Base-by-base conservation (phyloP, 192 early-diverging fungal genomes). In the Coemansia nantahalensis region DNA sequence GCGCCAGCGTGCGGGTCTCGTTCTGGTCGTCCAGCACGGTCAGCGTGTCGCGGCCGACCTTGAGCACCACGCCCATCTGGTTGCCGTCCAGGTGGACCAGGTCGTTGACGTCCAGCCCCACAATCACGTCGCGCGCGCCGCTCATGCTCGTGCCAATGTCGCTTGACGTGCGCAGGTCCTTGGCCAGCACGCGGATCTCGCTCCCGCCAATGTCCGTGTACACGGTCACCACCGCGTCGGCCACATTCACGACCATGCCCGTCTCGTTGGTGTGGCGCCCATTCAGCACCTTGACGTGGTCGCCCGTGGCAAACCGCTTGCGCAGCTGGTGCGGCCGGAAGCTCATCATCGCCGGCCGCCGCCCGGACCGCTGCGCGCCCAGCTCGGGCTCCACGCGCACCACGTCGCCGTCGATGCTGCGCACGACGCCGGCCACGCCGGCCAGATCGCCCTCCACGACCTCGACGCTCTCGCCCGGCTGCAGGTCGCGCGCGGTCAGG, bases 201-300 rank as follows among this genome's bases (percentile, higher is more conserved):
- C 79, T 67, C 16, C 76, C 45, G 28, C 80, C 82, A 16, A 86
- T 63, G 59, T 91, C 90, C 9, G 86, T 85, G 22, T 90, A 65
- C 35, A 95, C 65, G 4, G 91, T 94, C 31, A 86, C 84, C 39
- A 91, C 83, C 13, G 82, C 86, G 26, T 87, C 88, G n/a, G 82
- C 66, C n/a, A 95, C 82, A 30, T 81, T 82, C 11, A 97, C 73
- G 32, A 99, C 84, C 81, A 96, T 78, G 39, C 97, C 97, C 5
- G 89, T 91, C 47, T 91, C 87, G 35, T 84, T 89, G 59, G 81
- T 80, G 68, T 89, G 87, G 8, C 84, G 80, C 21, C 97, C 97
- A 33, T 88, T 84, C 31, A 90, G 82, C 24, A 99, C 94, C 65
- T 90, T 84, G 47, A 97, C 97, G 51, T 96, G 91, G 62, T 99